These are phyloP conservation scores for Flaveria ramosissima DNA, from an alignment of 129 eudicot genomes.

Conservation along the genomic window DNA sequence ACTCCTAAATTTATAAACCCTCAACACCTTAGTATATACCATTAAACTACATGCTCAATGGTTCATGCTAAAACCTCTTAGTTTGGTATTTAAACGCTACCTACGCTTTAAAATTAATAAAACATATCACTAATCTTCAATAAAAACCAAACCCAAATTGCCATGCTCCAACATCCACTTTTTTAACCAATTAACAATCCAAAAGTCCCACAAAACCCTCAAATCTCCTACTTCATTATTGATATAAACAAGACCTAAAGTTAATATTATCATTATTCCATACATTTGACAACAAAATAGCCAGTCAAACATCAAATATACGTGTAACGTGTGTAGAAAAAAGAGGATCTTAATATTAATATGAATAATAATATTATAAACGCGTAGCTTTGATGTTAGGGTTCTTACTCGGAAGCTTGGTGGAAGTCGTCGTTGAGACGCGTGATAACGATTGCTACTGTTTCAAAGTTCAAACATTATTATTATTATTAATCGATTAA, in stretches of 20 bases:
- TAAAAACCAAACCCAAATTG: not conserved
- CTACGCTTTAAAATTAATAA: not conserved
- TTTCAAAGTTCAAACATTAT: not conserved
- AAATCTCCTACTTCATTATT: not conserved
- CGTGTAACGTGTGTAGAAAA: not conserved
- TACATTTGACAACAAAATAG: not conserved
- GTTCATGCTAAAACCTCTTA: too few species aligned
- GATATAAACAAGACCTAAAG: slow-evolving; percentile 4
- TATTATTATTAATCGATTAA: not conserved
- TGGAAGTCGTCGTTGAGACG: slow-evolving; percentile 31
- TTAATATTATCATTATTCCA: not conserved
- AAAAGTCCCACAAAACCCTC: not conserved
- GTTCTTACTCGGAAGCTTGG: slow-evolving; percentile 33
- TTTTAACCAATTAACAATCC: too few species aligned
- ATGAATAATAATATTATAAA: too few species aligned
- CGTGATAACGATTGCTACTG: slow-evolving; percentile 12
- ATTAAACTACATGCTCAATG: too few species aligned
- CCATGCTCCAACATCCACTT: slow-evolving; percentile 6
- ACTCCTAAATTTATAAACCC: too few species aligned
- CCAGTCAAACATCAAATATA: slow-evolving; percentile 20
- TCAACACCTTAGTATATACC: too few species aligned
- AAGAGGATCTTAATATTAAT: not conserved
- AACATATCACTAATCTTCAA: not conserved
- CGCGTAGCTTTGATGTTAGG: not conserved
- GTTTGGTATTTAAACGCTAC: too few species aligned